Base-by-base conservation (phyloP, 225 moss, liverwort and hornwort species). In the Ulota crispa region DNA sequence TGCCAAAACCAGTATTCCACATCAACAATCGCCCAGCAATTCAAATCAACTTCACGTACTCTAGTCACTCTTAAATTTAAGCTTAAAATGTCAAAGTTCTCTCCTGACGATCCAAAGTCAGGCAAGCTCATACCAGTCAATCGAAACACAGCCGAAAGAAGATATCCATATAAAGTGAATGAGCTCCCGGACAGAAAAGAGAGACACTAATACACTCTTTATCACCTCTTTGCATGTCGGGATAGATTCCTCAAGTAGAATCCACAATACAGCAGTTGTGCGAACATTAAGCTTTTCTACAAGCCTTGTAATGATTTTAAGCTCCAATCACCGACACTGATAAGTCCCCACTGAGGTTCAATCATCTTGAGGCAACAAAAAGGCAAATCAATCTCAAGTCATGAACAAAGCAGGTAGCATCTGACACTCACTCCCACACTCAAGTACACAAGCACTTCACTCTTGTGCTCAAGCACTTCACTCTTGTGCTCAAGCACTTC, bases 1-100 rank as follows among this genome's bases (percentile, higher is more conserved):
- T 99, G 89, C 55, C 74, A 76, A 80, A 15, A 73, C 18, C 36
- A 60, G 19, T 19, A 57, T 16, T 53, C 62, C 16, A 47, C 31
- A 24, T 60, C 54, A 75, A 60, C 41, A 34, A 79, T 4, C 14
- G 0, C 24, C 28, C 28, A 50, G 23, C 27, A 47, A 18, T 34
- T 42, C 1, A 34, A 45, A 71, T 52, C 50, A 69, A 36, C 20
- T n/a, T 54, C 59, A 3, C 6, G 52, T 39, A 26, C 26, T 59
- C 31, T 43, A 56, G 42, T 41, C 82, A 11, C 34, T 45, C 11
- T 19, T 55, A 65, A 55, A 74, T 28, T 65, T 24, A 81, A 42
- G 56, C 24, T n/a, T 55, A 5, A 54, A 23, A 16, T 8, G 27
- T 37, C 63, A 52, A 8, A 50, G 8, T 60, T 71, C 15, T 43